phyloP scores from a whole-genome alignment of 768 basidiomycete species.

The Tylopilus balloui region DNA sequence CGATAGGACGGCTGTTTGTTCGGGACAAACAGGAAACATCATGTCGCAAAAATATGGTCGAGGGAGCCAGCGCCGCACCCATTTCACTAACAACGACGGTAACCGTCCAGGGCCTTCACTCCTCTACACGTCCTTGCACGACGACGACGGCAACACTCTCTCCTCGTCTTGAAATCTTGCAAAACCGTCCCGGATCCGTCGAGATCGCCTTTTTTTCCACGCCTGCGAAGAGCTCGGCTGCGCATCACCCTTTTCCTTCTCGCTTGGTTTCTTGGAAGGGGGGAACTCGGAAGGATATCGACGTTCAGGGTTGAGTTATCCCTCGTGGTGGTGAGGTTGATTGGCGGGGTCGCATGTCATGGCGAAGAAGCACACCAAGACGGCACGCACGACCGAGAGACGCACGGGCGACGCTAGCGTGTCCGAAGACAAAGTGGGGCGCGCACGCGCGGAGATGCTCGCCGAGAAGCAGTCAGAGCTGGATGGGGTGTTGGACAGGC shows the following conservation, averaged over 20 bases:
- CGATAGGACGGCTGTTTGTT: conserved; percentile 27
- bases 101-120: conserved; percentile 9
- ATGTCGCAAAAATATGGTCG: conserved; percentile 35
- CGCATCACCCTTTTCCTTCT: conserved; percentile 1
- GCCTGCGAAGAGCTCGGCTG: neutral
- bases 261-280: neutral
- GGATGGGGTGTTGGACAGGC: conserved; percentile 53
- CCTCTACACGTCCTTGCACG: conserved; percentile 1
- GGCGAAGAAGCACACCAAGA: conserved; percentile 22
- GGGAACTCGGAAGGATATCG: neutral
- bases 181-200: conserved; percentile 60
- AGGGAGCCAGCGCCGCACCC: conserved; percentile 20
- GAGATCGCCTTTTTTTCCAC: conserved; percentile 47
- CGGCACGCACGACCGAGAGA: neutral
- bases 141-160: neutral
- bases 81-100: conserved; percentile 23
- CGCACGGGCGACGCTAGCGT: conserved; percentile 3
- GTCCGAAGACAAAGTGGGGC: conserved; percentile 24
- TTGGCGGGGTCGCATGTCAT: conserved; percentile 7
- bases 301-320: neutral
- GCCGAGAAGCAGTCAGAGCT: conserved; percentile 55
- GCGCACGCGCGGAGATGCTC: conserved; percentile 46
- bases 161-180: conserved; percentile 50
- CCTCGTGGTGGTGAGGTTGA: conserved; percentile 7
- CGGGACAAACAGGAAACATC: conserved; percentile 33